A percentile compares a stretch with the other conserved stretches of the same genome.
phyloP scores from a whole-genome alignment of 305 asterid genomes.

The Solanum hybrid region DNA sequence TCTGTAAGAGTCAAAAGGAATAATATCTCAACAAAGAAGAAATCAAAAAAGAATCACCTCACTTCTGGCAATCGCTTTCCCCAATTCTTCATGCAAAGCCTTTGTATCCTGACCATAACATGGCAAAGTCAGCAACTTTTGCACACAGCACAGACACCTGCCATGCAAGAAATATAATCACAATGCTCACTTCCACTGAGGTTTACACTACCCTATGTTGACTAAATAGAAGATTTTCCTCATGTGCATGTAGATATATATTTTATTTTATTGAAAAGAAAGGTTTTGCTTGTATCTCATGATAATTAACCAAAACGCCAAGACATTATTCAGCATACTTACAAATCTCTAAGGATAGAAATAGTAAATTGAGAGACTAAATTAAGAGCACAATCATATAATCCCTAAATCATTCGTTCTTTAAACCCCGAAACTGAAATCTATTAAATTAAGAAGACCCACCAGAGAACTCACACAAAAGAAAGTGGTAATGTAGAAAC shows the following conservation, averaged over 20 bases:
- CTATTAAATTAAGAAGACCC: background rate
- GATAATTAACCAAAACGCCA: background rate
- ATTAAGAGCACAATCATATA: background rate
- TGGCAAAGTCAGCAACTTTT: constrained; percentile 48
- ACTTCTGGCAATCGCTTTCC: constrained; percentile 58
- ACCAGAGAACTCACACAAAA: background rate
- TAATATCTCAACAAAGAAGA: background rate
- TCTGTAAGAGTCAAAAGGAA: background rate
- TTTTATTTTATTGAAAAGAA: background rate
- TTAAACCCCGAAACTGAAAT: background rate
- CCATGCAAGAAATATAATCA: constrained; percentile 22
- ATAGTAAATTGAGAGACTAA: background rate
- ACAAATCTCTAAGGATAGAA: background rate
- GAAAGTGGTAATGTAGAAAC: background rate
- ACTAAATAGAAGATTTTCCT: constrained; percentile 1
- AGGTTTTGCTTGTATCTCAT: background rate
- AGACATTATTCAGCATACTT: background rate
- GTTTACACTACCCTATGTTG: constrained; percentile 8
- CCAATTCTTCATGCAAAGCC: constrained; percentile 56
- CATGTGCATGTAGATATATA: background rate
- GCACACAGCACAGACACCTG: constrained; percentile 22
- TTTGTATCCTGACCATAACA: constrained; percentile 62
- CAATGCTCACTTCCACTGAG: constrained; percentile 19
- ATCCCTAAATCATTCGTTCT: background rate
- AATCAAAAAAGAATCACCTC: constrained; percentile 39